Evolutionary conservation across 1,284 basidiomycete species (phyloP).

Genomic region (Pascua sp.): DNA sequence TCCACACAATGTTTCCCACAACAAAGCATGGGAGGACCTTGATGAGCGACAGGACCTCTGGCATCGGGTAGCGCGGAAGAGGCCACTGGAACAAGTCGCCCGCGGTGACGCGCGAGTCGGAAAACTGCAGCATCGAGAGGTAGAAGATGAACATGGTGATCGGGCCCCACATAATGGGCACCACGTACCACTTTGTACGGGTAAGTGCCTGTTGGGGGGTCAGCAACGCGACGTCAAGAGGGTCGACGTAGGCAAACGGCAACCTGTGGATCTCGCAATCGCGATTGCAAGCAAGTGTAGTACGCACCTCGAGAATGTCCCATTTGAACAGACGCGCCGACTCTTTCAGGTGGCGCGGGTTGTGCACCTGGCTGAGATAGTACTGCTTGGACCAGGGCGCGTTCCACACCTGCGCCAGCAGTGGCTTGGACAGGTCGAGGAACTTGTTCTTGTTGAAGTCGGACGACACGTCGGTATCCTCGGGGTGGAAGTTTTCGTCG

Average conservation of each 20-base stretch:
- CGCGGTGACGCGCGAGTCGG: slow-evolving; percentile 47
- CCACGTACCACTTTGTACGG: slow-evolving; percentile 88
- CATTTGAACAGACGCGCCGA: slow-evolving; percentile 85
- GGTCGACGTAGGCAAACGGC: neutral
- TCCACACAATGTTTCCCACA: slow-evolving; percentile 87
- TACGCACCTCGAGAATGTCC: slow-evolving; percentile 69
- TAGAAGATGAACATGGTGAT: slow-evolving; percentile 77
- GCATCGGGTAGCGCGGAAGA: slow-evolving; percentile 25
- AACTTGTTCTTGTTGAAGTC: slow-evolving; percentile 89
- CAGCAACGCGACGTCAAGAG: neutral
- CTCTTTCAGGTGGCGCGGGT: slow-evolving; percentile 83
- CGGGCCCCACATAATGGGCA: slow-evolving; percentile 88
- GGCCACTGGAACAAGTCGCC: slow-evolving; percentile 30
- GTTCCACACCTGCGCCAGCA: slow-evolving; percentile 51
- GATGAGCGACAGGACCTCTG: slow-evolving; percentile 23
- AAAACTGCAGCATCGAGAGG: slow-evolving; percentile 79
- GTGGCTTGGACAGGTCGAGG: slow-evolving; percentile 81
- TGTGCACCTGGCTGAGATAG: slow-evolving; percentile 94
- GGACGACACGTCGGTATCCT: slow-evolving; percentile 71
- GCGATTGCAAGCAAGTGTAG: neutral
- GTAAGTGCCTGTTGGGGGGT: slow-evolving; percentile 63
- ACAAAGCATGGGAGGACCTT: slow-evolving; percentile 67
- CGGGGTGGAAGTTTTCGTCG: slow-evolving; percentile 81
- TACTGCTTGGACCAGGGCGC: slow-evolving; percentile 72
- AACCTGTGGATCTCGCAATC: neutral